phyloP scores from a whole-genome alignment of 176 grass and related monocot species.

The Oryza meyeriana region DNA sequence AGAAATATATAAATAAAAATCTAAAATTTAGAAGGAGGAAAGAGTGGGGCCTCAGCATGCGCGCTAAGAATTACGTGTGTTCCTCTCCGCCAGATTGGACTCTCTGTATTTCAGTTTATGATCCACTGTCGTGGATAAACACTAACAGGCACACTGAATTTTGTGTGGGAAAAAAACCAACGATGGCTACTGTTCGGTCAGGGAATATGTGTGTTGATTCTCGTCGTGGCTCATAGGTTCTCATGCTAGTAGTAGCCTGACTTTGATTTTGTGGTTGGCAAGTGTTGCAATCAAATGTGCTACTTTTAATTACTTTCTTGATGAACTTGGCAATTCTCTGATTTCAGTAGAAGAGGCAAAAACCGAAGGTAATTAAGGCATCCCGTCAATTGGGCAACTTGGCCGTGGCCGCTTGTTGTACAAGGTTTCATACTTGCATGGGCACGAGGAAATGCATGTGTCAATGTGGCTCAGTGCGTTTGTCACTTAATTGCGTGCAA shows the following conservation, averaged over 20 bases:
- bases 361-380: not conserved
- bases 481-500: conserved; percentile 25
- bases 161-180: not conserved
- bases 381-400: not conserved
- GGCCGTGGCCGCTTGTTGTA: not conserved
- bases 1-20: no score
- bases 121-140: not conserved
- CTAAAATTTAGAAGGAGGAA: no score
- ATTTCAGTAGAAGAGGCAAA: not conserved
- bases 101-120: not conserved
- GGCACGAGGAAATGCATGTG: not conserved
- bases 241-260: not conserved
- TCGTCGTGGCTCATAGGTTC: not conserved
- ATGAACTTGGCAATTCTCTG: not conserved
- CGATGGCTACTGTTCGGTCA: not conserved
- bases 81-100: not conserved
- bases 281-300: not conserved
- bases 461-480: not conserved
- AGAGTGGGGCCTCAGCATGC: no score
- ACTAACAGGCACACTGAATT: not conserved
- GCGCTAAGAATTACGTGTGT: not conserved
- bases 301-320: not conserved
- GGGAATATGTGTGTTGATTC: not conserved
- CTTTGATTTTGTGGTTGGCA: not conserved
- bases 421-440: not conserved